Conservation (phyloP, 176 grass and related monocot species). For the Aegilops longissima region DNA sequence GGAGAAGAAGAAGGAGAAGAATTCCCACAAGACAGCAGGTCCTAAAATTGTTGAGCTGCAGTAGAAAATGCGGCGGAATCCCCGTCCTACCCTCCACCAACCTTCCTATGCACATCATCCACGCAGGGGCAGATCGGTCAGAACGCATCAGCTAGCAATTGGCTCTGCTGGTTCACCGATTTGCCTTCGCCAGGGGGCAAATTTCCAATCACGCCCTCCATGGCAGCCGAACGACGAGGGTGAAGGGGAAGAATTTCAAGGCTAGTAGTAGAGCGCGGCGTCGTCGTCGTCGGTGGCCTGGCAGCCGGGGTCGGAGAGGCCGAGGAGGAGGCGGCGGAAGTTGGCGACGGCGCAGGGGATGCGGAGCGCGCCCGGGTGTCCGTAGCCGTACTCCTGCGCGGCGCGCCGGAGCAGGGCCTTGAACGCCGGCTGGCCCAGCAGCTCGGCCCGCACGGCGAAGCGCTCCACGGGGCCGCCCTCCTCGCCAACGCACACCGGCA, state of each 20-base stretch:
- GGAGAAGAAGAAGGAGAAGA: neutral
- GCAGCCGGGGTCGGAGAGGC: constrained; percentile 23
- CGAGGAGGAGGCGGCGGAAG: constrained; percentile 58
- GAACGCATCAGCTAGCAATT: neutral
- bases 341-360: constrained; percentile 76
- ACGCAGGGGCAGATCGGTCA: constrained; percentile 28
- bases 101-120: constrained; percentile 35
- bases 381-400: constrained; percentile 95
- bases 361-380: constrained; percentile 73
- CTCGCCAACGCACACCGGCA: constrained; percentile 84
- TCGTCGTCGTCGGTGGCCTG: neutral
- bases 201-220: constrained; percentile 19
- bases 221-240: neutral
- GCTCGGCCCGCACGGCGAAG: constrained; percentile 67
- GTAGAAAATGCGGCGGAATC: constrained; percentile 31
- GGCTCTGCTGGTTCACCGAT: constrained; percentile 11
- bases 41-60: constrained; percentile 47
- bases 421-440: constrained; percentile 68
- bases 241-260: neutral
- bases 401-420: constrained; percentile 69
- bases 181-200: constrained; percentile 5
- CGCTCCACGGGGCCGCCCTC: constrained; percentile 65
- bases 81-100: constrained; percentile 10
- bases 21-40: constrained; percentile 38
- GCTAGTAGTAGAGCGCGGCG: neutral